Base-by-base conservation (phyloP, 208 protist genomes). In the Trypanosomatidae sp. region DNA sequence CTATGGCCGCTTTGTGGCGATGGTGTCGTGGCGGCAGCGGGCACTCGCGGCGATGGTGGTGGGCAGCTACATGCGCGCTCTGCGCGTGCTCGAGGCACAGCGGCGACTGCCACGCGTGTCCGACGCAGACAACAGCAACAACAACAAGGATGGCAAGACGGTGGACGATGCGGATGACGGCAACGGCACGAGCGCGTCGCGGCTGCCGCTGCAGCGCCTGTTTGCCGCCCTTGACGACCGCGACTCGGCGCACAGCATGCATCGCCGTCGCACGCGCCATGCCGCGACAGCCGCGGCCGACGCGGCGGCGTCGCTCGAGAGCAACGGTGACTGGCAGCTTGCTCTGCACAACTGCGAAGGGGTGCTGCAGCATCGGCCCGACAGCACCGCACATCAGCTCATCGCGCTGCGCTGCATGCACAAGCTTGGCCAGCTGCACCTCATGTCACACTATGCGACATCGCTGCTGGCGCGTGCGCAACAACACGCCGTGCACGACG, bases 391-490 rank as follows among this genome's bases (percentile, higher is more conserved):
- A 7, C 80, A 89, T 39, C 80, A 89, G 60, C 63, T 88, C 44
- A 84, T 74, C 16, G 48, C 64, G 6, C 59, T 93, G 38, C 79
- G 70, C 10, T 93, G 84, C 54, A 77, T 93, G 74, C 66, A 74
- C 20, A 72, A 88, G 48, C 61, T 89, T 5, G 79, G 84, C 1
- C 79, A 93, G 48, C 59, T 93, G 26, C 80, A 93, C 49, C 70
- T 89, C 56, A 88, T 83, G 53, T 85, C 77, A 4, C 61, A 69
- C 22, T 88, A 88, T 48, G 78, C 67, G 5, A 40, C 45, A 3
- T 52, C 54, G 2, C 40, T 61, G 24, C 46, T 61, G 8, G 47
- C 48, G 6, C 20, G 45, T 5, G 27, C 38, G 6, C 13, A n/a
- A 4, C 3, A 11, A 33, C 23, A 11, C n/a, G 11, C 30, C 30